Evolutionary conservation across 257 asterid species (phyloP), one percentile per base, ranked within the genome.

Genomic region (Paulownia fortunei): DNA sequence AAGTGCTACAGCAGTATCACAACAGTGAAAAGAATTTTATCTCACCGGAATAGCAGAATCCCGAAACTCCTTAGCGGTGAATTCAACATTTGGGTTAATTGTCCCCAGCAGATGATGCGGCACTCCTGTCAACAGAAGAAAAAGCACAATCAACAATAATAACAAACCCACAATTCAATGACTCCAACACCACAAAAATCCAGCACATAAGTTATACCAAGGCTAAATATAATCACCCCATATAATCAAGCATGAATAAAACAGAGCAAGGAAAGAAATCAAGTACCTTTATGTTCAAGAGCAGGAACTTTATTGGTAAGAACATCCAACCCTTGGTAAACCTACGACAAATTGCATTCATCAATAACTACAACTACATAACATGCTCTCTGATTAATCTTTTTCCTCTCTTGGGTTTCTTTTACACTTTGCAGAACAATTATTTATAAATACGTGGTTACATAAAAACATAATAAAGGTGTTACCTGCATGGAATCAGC

Each of bases 401-500:
- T 8, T 30, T 37, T 11, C 4, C 26, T 41, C 41, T 11, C 51
- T 7, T 1, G 49, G 15, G 8, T 27, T 60, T 51, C 49, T 56
- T 51, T 13, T 41, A 66, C 36, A 64, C 44, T n/a, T 6, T 56
- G 55, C 26, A 21, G 9, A 61, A 27, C 30, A 15, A 23, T 5
- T 32, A 12, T 39, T 32, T 16, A 4, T 16, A 36, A 8, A 68
- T 6, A 41, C 55, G 24, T 7, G 65, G 21, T 19, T 61, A 51
- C 15, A 6, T 37, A 30, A 5, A 61, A 5, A 42, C 6, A 56
- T 39, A 49, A 7, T 11, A 3, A 21, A 76, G 6, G 39, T 19
- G 18, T 41, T 63, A 89, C 98, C 96, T 93, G 98, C 99, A 95
- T 95, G 69, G 97, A 92, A 76, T 92, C 99, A n/a, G 97, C 96